Evolutionary conservation across 2,329 filamentous ascomycete genomes (phyloP).

Genomic region (Beauveria pseudobassiana): DNA sequence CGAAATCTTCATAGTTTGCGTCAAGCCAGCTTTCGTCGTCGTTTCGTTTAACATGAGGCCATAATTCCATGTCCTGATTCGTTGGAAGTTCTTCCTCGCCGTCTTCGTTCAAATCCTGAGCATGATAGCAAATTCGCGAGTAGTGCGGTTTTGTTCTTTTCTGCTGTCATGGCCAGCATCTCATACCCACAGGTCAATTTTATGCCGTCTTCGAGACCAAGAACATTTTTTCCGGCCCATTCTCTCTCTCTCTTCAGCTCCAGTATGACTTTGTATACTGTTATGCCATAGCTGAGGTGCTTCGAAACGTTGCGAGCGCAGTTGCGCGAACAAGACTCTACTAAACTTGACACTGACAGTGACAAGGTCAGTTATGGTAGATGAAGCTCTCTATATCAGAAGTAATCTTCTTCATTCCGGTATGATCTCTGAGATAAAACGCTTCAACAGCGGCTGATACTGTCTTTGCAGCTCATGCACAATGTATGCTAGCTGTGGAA

Average conservation of each 20-base stretch:
- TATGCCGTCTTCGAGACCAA: constrained; percentile 66
- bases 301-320: constrained; percentile 77
- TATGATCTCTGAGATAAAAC: constrained; percentile 84
- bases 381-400: constrained; percentile 43
- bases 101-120: constrained; percentile 70
- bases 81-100: constrained; percentile 60
- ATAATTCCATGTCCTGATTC: constrained; percentile 63
- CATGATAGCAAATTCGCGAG: constrained; percentile 68
- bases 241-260: neutral
- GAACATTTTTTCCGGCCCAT: constrained; percentile 13
- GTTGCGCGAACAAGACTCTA: constrained; percentile 81
- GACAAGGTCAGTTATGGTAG: constrained; percentile 74
- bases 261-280: constrained; percentile 13
- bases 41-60: constrained; percentile 55
- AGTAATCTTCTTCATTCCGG: constrained; percentile 62
- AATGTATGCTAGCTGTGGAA: constrained; percentile 75
- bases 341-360: constrained; percentile 76
- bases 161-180: constrained; percentile 65
- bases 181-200: constrained; percentile 88
- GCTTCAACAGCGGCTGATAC: constrained; percentile 80
- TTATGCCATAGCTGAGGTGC: constrained; percentile 48
- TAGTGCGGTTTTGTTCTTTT: constrained; percentile 61
- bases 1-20: constrained; percentile 84
- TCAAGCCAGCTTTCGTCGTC: constrained; percentile 90
- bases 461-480: constrained; percentile 64